Evolutionary conservation across 495 filamentous ascomycete genomes (phyloP).

Genomic region (Rusavskia elegans): DNA sequence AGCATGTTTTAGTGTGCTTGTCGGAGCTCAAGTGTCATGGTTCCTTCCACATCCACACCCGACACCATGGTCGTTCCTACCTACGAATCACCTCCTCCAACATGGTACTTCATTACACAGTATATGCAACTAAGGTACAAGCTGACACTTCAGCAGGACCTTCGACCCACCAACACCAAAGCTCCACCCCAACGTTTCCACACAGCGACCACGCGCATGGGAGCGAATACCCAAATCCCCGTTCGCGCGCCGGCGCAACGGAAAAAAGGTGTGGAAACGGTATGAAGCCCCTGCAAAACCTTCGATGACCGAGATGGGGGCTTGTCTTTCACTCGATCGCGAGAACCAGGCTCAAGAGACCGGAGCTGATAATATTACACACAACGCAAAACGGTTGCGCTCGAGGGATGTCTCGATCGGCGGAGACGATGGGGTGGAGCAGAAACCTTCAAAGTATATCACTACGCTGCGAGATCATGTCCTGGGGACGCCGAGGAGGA

Average conservation of each 20-base stretch:
- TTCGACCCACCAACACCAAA: slow-evolving; percentile 13
- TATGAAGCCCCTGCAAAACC: slow-evolving; percentile 18
- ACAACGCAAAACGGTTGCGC: slow-evolving; percentile 32
- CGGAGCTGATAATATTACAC: slow-evolving; percentile 10
- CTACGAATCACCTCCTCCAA: neutral
- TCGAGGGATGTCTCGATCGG: slow-evolving; percentile 21
- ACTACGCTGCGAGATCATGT: slow-evolving; percentile 9
- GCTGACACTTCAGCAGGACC: neutral
- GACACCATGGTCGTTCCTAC: neutral
- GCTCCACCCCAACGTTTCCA: no score
- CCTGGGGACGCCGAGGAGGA: slow-evolving; percentile 20
- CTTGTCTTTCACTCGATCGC: neutral
- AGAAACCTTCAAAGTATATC: slow-evolving; percentile 12
- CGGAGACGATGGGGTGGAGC: slow-evolving; percentile 19
- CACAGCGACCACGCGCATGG: slow-evolving; percentile 28
- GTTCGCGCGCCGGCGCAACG: slow-evolving; percentile 24
- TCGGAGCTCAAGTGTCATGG: no score
- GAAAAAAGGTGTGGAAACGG: slow-evolving; percentile 38
- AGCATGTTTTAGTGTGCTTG: no score
- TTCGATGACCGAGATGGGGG: neutral
- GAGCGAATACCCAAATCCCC: slow-evolving; percentile 41
- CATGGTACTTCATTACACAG: neutral
- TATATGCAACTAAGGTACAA: no score
- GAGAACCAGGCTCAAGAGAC: slow-evolving; percentile 6
- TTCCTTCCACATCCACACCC: no score